Base-by-base conservation (phyloP, 345 rosid species). In the Abelmoschus esculentus region DNA sequence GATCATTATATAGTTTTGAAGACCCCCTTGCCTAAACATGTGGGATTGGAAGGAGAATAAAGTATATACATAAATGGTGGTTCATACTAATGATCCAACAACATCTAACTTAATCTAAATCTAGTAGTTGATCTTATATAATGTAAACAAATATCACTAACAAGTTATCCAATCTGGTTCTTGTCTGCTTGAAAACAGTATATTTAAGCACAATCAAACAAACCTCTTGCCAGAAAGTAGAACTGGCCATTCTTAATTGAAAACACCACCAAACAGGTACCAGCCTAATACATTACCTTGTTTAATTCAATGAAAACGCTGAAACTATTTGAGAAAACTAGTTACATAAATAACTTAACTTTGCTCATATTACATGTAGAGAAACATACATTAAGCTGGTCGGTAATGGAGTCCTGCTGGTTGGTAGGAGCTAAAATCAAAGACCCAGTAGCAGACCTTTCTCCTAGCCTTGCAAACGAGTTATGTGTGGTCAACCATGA, bases 401-500 rank as follows among this genome's bases (percentile, higher is more conserved):
- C 81, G 59, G 90, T 84, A 65, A 91, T 74, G 34, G 96, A 74
- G 77, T 95, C 97, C 70, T 88, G 89, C 81, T 93, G 97, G 75
- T 95, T 95, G 6, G 78, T 74, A 5, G 92, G 90, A 69, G 96
- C 72, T 12, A 91, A 55, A 69, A 85, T 65, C 53, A 74, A 13
- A 11, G 88, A 74, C 72, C 96, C 89, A 7, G 89, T 80, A 10
- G 65, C 82, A 12, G 97, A 89, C 76, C 73, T 80, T 63, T 70
- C 79, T 47, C 83, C 81, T 18, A 71, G 34, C 59, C 74, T 75
- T 13, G 97, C 90, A 70, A 70, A 95, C 14, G 99, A 85, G 64
- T 91, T 95, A 81, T 95, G 97, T 2, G 97, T 89, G 26, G 96
- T 91, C 38, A 95, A 69, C 99, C 97, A 95, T 18, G 99, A 86